These are phyloP conservation scores for Adansonia madagascariensis DNA, from an alignment of 441 rosid genomes.

Conservation along the genomic window DNA sequence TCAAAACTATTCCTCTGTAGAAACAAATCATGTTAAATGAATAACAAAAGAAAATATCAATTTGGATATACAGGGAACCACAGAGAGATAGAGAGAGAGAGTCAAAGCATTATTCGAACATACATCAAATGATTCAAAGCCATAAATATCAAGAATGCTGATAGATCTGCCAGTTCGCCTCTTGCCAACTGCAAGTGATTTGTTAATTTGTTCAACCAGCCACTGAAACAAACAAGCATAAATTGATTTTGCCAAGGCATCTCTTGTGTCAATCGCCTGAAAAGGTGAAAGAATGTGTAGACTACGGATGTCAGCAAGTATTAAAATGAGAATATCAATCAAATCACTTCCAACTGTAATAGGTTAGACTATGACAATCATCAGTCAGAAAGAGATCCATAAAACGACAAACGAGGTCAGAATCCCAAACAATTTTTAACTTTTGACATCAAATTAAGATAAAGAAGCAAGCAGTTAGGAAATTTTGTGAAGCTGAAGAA, in stretches of 20 bases:
- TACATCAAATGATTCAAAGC: slow-evolving; percentile 99
- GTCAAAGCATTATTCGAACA: slow-evolving; percentile 34
- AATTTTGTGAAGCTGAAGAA: background rate
- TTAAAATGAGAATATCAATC: slow-evolving; percentile 15
- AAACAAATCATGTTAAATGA: slow-evolving; percentile 27
- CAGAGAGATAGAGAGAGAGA: slow-evolving; percentile 19
- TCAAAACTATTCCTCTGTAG: slow-evolving; percentile 97
- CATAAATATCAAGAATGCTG: slow-evolving; percentile 98
- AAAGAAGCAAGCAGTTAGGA: slow-evolving; percentile 4
- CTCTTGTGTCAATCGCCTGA: slow-evolving; percentile 93
- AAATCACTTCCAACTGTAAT: slow-evolving; percentile 7
- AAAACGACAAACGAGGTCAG: background rate
- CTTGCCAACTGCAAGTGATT: slow-evolving; percentile 96
- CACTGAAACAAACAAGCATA: slow-evolving; percentile 93
- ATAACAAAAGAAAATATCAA: slow-evolving; percentile 28
- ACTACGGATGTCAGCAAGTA: slow-evolving; percentile 4
- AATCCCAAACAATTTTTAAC: background rate
- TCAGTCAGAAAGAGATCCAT: slow-evolving; percentile 3
- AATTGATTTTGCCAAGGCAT: slow-evolving; percentile 96
- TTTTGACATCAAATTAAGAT: slow-evolving; percentile 1
- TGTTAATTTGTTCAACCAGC: slow-evolving; percentile 97
- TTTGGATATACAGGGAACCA: background rate
- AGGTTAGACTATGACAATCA: background rate
- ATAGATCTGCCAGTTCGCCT: slow-evolving; percentile 94
- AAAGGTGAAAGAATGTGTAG: slow-evolving; percentile 28